phyloP scores from a whole-genome alignment of 2,329 filamentous ascomycete genomes.

The Botryotinia convoluta region DNA sequence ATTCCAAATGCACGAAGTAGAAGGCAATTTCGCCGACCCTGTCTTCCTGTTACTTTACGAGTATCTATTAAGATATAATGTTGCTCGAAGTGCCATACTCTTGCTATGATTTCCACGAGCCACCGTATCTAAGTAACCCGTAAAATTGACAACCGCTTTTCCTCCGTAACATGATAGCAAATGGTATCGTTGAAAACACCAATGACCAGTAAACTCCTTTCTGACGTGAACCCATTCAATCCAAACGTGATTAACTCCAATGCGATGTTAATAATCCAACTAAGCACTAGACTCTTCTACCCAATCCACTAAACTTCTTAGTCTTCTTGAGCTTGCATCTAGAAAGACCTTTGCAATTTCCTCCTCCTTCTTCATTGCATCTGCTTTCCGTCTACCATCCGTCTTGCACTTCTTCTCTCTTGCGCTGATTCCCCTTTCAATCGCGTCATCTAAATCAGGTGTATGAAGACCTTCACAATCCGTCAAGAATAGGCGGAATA shows the following conservation, averaged over 20 bases:
- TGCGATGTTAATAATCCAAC: background rate
- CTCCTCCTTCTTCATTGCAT: conserved; percentile 32
- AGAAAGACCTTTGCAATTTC: conserved; percentile 31
- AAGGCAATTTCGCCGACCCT: background rate
- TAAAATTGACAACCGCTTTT: background rate
- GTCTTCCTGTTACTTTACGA: background rate
- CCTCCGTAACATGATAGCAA: background rate
- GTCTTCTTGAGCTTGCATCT: conserved; percentile 37
- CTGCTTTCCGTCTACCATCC: conserved; percentile 44
- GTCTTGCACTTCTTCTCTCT: conserved; percentile 46
- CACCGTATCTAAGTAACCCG: background rate
- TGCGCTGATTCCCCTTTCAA: conserved; percentile 52
- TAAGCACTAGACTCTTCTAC: conserved; percentile 20
- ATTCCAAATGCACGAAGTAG: background rate
- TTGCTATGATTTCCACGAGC: background rate
- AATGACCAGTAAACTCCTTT: background rate
- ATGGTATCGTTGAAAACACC: conserved; percentile 17
- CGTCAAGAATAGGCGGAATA: conserved; percentile 48
- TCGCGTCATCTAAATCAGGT: conserved; percentile 42
- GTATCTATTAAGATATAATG: too few relatives aligned
- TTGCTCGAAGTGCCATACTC: background rate
- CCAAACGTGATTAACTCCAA: background rate
- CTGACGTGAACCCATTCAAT: background rate
- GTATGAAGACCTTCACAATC: conserved; percentile 33
- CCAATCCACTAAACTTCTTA: conserved; percentile 33